Base-by-base conservation (phyloP, 176 grass and related monocot species). In the Musa itinerans region DNA sequence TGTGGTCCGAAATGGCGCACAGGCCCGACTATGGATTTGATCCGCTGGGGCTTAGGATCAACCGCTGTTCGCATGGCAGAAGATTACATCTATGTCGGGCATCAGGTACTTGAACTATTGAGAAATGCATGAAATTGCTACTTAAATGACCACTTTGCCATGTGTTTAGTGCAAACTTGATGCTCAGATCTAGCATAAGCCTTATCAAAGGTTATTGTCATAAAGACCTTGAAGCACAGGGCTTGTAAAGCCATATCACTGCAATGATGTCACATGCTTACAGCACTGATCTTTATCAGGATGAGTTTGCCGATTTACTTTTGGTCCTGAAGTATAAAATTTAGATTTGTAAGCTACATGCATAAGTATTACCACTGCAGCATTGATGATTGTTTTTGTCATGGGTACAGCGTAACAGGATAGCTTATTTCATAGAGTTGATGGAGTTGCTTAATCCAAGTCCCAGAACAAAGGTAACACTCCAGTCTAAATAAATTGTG, bases 1-100 rank as follows among this genome's bases (percentile, higher is more conserved):
- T 98, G 94, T 87, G 94, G 94, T 53, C 90, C 94, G 34, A 98
- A 73, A 84, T 98, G 94, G 94, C 88, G 90, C 43, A 82, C 90
- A 83, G 88, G 73, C 68, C 88, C 90, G 68, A 91, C 94, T 50
- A 83, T 85, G 19, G 61, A 82, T 83, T 63, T 98, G n/a, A 77
- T 93, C 22, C 72, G 86, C 19, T 98, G 94, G 94, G 86, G 94
- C 34, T 81, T 98, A 82, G 90, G 95, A 54, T 98, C 95, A 64
- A 98, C 94, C 83, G 82, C 88, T 83, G 82, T 98, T 58, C 84
- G 78, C 43, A 90, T 98, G 86, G 84, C 94, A 72, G 90, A 98
- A 91, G 94, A 98, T 89, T 93, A 98, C 74, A 98, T 98, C 61
- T 98, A 98, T 83, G 90, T 84, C 20, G 80, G 19, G 52, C 88